phyloP scores from a whole-genome alignment of 2,329 filamentous ascomycete species.

The Arachnopeziza araneosa region DNA sequence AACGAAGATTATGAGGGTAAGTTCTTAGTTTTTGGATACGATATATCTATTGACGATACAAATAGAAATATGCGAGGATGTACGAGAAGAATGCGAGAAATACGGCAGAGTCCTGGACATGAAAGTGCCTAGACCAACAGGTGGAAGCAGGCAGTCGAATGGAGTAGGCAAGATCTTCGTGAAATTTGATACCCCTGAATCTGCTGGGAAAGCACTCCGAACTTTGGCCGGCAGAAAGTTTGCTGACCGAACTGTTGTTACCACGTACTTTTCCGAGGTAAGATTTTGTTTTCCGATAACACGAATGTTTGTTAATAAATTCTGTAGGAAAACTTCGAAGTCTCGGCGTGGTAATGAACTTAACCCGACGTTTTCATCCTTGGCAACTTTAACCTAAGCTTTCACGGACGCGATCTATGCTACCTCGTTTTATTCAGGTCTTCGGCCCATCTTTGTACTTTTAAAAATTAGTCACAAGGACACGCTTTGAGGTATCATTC shows the following conservation, averaged over 20 bases:
- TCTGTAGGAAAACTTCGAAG: conserved; percentile 80
- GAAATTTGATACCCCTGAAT: conserved; percentile 77
- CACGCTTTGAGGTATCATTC: not conserved
- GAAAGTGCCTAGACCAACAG: conserved; percentile 85
- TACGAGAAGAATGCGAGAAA: conserved; percentile 88
- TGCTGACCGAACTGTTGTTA: conserved; percentile 90
- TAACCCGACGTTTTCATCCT: not conserved
- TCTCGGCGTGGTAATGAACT: conserved; percentile 29
- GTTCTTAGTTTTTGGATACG: conserved; percentile 13
- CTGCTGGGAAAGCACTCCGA: conserved; percentile 77
- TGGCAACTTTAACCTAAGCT: not conserved
- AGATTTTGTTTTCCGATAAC: conserved; percentile 18
- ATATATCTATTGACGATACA: conserved; percentile 1
- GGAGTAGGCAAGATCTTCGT: conserved; percentile 98
- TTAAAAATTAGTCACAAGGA: not conserved
- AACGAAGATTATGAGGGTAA: conserved; percentile 91
- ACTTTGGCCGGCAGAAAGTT: conserved; percentile 95
- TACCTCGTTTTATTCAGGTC: not conserved
- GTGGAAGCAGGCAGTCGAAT: conserved; percentile 74
- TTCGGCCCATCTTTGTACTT: not conserved
- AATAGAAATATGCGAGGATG: conserved; percentile 91
- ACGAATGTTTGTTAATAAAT: not conserved
- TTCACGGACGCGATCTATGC: not conserved
- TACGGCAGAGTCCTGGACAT: conserved; percentile 81
- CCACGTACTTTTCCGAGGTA: conserved; percentile 93